Evolutionary conservation across 306 rosid genomes (phyloP).

Genomic region (Quercus dentata): DNA sequence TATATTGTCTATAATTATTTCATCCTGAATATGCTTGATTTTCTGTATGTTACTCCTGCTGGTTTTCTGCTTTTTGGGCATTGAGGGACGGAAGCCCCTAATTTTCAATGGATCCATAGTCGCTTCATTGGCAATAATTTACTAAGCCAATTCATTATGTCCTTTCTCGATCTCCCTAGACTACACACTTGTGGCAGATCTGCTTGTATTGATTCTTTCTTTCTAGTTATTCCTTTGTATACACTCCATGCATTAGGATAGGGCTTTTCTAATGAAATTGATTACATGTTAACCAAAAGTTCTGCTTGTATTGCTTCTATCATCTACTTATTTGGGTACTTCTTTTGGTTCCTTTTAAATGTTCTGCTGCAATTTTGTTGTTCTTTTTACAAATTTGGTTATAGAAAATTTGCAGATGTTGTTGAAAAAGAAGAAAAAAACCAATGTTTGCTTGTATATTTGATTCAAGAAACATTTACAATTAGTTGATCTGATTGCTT

Average conservation of each 20-base stretch:
- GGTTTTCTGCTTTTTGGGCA: neutral
- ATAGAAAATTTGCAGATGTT: neutral
- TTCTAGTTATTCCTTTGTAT: neutral
- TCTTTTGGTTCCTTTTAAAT: no score
- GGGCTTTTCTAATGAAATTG: no score
- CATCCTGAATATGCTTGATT: neutral
- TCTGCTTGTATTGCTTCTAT: no score
- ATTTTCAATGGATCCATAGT: no score
- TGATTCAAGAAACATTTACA: neutral
- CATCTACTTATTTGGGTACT: no score
- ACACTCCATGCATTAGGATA: no score
- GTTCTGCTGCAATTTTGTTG: no score
- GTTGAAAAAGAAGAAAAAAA: neutral
- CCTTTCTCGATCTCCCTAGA: neutral
- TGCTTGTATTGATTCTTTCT: neutral
- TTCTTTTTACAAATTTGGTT: neutral
- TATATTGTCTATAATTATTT: no score
- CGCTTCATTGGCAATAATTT: neutral
- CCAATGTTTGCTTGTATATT: neutral
- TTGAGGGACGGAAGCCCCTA: neutral
- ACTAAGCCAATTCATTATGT: neutral
- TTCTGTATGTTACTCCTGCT: neutral
- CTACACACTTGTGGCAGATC: neutral
- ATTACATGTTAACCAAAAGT: no score
- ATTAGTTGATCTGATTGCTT: neutral